Conservation (phyloP, 2,329 filamentous ascomycete genomes). For the Alternaria infectoria region DNA sequence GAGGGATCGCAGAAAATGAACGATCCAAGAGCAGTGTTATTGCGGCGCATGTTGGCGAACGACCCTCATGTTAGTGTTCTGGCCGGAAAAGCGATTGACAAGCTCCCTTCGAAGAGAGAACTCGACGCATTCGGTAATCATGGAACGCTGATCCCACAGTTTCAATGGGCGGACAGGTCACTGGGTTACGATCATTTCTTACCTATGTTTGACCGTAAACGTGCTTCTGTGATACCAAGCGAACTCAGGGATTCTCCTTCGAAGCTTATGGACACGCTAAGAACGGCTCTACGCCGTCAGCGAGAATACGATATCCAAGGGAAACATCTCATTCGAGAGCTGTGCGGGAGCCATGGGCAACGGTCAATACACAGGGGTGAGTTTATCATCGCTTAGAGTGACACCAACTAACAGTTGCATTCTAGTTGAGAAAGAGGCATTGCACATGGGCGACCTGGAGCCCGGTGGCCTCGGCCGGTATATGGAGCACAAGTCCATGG, state of each 20-base stretch:
- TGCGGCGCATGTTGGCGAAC: slow-evolving; percentile 11
- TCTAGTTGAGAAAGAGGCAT: slow-evolving; percentile 51
- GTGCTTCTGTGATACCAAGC: slow-evolving; percentile 12
- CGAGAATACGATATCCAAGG: not conserved
- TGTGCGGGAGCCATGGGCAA: slow-evolving; percentile 38
- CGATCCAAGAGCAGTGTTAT: slow-evolving; percentile 6
- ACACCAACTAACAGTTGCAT: slow-evolving; percentile 14
- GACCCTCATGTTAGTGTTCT: slow-evolving; percentile 7
- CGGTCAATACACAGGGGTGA: slow-evolving; percentile 45
- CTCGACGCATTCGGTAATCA: not conserved
- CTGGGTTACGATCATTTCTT: slow-evolving; percentile 22
- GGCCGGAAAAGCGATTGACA: not conserved
- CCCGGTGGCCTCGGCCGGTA: slow-evolving; percentile 49
- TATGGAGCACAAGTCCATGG: slow-evolving; percentile 46
- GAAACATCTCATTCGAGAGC: slow-evolving; percentile 24
- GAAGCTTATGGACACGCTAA: slow-evolving; percentile 22
- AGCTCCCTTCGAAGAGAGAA: not conserved
- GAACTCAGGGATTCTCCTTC: slow-evolving; percentile 12
- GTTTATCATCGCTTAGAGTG: not conserved
- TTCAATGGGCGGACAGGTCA: not conserved
- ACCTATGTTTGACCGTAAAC: slow-evolving; percentile 14
- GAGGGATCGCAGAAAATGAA: slow-evolving; percentile 8
- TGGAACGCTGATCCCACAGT: not conserved
- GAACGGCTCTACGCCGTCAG: slow-evolving; percentile 18
- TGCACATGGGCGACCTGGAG: slow-evolving; percentile 55